These are phyloP conservation scores for Saccharomyces hybrid DNA, from an alignment of 1,139 yeast genomes.

Conservation along the genomic window DNA sequence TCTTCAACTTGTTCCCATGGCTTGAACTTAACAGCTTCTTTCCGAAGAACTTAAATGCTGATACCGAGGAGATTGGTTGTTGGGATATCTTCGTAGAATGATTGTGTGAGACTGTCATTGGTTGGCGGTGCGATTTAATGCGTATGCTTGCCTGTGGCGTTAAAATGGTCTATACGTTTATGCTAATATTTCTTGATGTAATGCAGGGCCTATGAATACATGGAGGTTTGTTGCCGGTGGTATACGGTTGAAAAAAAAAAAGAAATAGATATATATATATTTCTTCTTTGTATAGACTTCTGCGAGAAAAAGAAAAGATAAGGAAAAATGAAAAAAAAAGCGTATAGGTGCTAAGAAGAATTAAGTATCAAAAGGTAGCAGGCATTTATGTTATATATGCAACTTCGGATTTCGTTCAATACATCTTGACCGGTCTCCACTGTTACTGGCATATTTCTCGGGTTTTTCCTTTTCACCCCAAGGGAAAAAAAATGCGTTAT, in stretches of 20 bases:
- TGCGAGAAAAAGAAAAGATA: not conserved
- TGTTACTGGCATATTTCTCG: not conserved
- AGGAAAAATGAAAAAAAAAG: not conserved
- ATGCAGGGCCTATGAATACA: not conserved
- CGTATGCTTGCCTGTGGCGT: not conserved
- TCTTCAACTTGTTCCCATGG: slow-evolving; percentile 1
- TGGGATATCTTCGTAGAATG: slow-evolving; percentile 3
- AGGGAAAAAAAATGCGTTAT: not conserved
- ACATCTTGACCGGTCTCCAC: not conserved
- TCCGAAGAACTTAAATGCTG: slow-evolving; percentile 18
- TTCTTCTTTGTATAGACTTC: not conserved
- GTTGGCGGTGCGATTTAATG: not conserved
- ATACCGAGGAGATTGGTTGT: slow-evolving; percentile 9
- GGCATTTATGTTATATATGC: not conserved
- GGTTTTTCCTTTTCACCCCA: not conserved
- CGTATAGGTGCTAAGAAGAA: not conserved
- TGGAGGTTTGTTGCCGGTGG: not conserved
- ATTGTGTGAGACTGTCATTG: slow-evolving; percentile 2
- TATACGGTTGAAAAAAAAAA: not conserved
- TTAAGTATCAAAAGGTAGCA: not conserved
- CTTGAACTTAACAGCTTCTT: slow-evolving; percentile 14
- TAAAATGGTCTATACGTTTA: not conserved
- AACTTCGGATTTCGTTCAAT: not conserved
- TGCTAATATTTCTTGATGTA: not conserved
- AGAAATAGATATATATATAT: not conserved